Percentiles rank a stretch among this genome's conserved stretches.
These are phyloP conservation scores for Aspergillus sojae DNA, from an alignment of 2,329 filamentous ascomycete genomes.

Conservation along the genomic window DNA sequence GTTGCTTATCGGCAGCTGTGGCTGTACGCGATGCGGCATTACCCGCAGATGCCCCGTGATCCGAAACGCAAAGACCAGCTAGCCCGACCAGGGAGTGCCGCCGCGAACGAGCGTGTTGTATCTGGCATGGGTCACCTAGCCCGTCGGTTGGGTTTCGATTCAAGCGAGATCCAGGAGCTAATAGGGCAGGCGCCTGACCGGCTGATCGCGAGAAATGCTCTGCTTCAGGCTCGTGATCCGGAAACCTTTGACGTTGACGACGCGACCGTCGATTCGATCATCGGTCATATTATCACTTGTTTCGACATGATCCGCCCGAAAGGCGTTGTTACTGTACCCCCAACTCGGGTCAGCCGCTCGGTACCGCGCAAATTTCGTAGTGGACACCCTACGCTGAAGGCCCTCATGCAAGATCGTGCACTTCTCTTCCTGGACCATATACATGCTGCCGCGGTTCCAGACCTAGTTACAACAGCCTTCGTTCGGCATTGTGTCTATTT, in stretches of 20 bases:
- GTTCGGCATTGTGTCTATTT: constrained; percentile 28
- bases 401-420: constrained; percentile 19
- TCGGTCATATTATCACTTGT: constrained; percentile 4
- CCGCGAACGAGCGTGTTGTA: constrained; percentile 21
- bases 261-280: not conserved
- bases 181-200: constrained; percentile 22
- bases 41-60: constrained; percentile 24
- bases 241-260: constrained; percentile 1
- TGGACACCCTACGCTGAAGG: constrained; percentile 15
- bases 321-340: not conserved
- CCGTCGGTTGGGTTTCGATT: constrained; percentile 22
- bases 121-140: constrained; percentile 28
- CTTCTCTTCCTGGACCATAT: constrained; percentile 25
- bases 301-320: not conserved
- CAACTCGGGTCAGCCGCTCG: constrained; percentile 19
- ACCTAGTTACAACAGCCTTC: constrained; percentile 20
- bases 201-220: constrained; percentile 20
- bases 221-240: constrained; percentile 26
- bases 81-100: constrained; percentile 16
- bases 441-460: constrained; percentile 13
- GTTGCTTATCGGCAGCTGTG: constrained; percentile 30
- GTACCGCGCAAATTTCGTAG: constrained; percentile 12
- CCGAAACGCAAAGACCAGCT: constrained; percentile 17
- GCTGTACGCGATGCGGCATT: constrained; percentile 34
- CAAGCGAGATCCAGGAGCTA: constrained; percentile 18